Conservation (phyloP, 768 basidiomycete species). For the Hygrophorus pudorinus region DNA sequence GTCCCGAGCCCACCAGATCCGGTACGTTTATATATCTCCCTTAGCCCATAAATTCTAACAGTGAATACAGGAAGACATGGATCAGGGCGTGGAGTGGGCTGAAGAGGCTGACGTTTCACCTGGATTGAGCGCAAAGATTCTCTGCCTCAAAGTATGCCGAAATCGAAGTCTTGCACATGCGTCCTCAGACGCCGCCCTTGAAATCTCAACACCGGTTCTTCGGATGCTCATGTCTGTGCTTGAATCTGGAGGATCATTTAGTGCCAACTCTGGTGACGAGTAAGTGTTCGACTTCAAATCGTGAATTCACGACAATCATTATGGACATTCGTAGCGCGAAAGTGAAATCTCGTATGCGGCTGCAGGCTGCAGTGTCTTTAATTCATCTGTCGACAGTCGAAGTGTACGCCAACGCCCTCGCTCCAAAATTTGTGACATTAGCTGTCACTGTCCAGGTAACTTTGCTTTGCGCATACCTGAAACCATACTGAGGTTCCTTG, state of each 20-base stretch:
- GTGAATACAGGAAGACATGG: constrained; percentile 44
- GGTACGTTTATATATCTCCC: constrained; percentile 25
- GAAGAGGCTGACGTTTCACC: constrained; percentile 52
- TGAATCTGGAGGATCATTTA: constrained; percentile 56
- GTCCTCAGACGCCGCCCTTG: constrained; percentile 42
- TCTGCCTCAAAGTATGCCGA: constrained; percentile 71
- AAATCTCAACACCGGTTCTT: constrained; percentile 65
- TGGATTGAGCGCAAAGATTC: constrained; percentile 57
- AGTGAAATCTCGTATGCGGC: constrained; percentile 67
- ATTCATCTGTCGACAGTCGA: constrained; percentile 63
- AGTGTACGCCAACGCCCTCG: constrained; percentile 46
- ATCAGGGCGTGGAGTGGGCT: constrained; percentile 66
- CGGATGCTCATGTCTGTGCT: constrained; percentile 70
- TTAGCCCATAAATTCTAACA: not conserved
- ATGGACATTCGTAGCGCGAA: constrained; percentile 30
- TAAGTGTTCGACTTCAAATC: constrained; percentile 16
- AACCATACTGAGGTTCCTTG: not conserved
- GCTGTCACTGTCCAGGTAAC: constrained; percentile 71
- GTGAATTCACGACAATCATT: not conserved
- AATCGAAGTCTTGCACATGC: constrained; percentile 72
- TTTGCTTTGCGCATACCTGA: not conserved
- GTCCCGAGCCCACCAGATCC: constrained; percentile 33
- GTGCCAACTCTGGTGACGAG: constrained; percentile 34
- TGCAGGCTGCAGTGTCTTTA: constrained; percentile 74
- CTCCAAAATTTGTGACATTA: constrained; percentile 54